Base-by-base conservation (phyloP, 192 early-diverging fungal species). In the Linnemannia hyalina region DNA sequence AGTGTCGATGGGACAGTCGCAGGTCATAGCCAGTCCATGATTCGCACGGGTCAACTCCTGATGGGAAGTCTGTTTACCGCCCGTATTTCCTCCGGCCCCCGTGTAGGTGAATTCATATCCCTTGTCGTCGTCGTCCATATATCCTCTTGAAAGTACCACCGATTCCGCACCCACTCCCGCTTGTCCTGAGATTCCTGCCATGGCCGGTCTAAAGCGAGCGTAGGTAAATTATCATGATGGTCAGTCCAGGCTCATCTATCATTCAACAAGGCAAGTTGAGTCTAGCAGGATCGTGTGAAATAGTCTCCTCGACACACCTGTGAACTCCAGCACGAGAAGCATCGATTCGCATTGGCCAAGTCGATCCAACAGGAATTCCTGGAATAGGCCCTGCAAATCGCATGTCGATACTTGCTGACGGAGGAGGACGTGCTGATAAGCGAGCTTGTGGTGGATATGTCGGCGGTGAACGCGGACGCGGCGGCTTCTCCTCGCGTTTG, bases 91-190 rank as follows among this genome's bases (percentile, higher is more conserved):
- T 38, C 94, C 95, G 26, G 89, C 91, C 0, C 95, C 95, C 1
- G 95, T 94, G 77, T 95, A 95, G 2, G 88, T 88, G 75, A 96
- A 96, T 68, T 90, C 88, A 0, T 91, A 89, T 0, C 95, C 95
- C 36, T 91, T 76, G 55, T 96, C 95, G 4, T 82, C 85, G 72
- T 95, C 95, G 44, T 94, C 93, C 0, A 90, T 89, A 74, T 95
- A 95, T 15, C 94, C 94, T 23, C 89, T 91, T 0, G 92, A 89
- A 10, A 96, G 82, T 13, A 93, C 92, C 68, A 95, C 82, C 4
- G 94, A 95, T 6, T 90, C 88, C 0, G 94, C 92, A 0, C 94
- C 93, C 16, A 46, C 82, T 0, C 73, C 74, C 4, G 92, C 80
- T 9, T 81, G 70, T 0, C 95, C 95, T 41, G 91, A 85, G 54